Conservation (phyloP, 345 rosid genomes). For the Arabis alpina region DNA sequence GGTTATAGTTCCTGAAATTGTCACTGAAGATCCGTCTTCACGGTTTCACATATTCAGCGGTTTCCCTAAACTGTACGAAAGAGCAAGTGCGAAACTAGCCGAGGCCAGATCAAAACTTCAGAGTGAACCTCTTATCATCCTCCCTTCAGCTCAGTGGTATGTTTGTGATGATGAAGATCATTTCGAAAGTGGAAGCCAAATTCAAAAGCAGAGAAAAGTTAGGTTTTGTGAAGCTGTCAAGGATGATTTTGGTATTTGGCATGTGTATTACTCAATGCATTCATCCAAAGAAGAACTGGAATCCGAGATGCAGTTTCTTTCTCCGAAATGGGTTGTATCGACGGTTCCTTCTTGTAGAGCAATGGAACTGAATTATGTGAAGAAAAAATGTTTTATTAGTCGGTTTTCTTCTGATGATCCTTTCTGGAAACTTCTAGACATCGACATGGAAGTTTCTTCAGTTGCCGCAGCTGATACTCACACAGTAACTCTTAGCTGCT, state of each 20-base stretch:
- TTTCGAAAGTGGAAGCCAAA: conserved; percentile 39
- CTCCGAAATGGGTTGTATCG: conserved; percentile 82
- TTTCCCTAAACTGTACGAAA: conserved; percentile 71
- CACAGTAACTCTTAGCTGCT: conserved; percentile 23
- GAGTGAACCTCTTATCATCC: conserved; percentile 76
- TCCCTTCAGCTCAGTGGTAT: conserved; percentile 91
- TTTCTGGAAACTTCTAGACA: conserved; percentile 82
- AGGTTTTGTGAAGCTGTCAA: conserved; percentile 66
- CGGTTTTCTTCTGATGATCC: conserved; percentile 55
- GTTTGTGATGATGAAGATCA: conserved; percentile 65
- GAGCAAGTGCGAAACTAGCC: conserved; percentile 63
- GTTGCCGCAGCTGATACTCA: conserved; percentile 36
- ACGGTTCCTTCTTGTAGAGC: conserved; percentile 82
- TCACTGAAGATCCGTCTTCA: conserved; percentile 69
- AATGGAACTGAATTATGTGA: conserved; percentile 73
- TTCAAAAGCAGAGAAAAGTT: conserved; percentile 48
- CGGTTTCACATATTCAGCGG: conserved; percentile 74
- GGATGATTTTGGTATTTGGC: conserved; percentile 88
- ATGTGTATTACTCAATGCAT: conserved; percentile 88
- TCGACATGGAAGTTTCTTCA: conserved; percentile 50
- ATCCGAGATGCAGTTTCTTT: conserved; percentile 69
- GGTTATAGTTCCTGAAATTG: conserved; percentile 60
- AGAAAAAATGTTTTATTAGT: conserved; percentile 54
- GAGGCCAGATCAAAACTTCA: conserved; percentile 65
- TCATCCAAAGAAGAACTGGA: conserved; percentile 84